Evolutionary conservation across 495 filamentous ascomycete species (phyloP).

Genomic region (Jackrogersella minutella): DNA sequence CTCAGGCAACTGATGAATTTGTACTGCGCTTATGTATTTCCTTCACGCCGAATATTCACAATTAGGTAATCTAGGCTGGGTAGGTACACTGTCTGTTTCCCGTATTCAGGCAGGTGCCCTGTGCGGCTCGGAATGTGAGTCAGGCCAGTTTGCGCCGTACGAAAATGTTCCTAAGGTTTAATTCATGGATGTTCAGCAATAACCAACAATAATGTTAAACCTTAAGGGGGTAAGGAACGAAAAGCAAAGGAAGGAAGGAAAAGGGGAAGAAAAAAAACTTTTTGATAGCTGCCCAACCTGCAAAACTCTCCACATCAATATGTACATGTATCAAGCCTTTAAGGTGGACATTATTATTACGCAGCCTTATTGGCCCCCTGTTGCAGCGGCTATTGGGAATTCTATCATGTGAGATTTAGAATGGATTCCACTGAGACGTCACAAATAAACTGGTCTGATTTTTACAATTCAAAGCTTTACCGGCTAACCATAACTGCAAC

Average conservation of each 20-base stretch:
- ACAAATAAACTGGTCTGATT: conserved; percentile 5
- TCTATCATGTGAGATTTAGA: conserved; percentile 27
- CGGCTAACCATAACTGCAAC: no score
- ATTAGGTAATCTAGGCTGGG: no score
- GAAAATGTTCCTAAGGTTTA: not conserved
- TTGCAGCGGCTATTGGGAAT: conserved; percentile 26
- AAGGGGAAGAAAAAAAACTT: conserved; percentile 7
- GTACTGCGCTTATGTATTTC: no score
- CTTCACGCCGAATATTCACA: no score
- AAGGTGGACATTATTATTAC: not conserved
- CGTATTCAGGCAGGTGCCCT: not conserved
- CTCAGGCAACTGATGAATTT: no score
- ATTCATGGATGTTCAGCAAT: not conserved
- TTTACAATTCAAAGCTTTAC: not conserved
- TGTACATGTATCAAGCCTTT: conserved; percentile 8
- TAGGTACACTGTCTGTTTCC: not conserved
- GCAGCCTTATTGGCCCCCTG: conserved; percentile 20
- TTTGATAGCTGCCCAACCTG: conserved; percentile 38
- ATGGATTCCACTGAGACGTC: conserved; percentile 21
- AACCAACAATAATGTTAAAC: not conserved
- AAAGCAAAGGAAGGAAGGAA: not conserved
- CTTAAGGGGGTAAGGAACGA: no score
- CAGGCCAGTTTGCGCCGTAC: conserved; percentile 12
- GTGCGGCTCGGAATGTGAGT: no score
- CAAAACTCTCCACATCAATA: conserved; percentile 7